Evolutionary conservation across 2,329 filamentous ascomycete genomes (phyloP), one percentile per base, ranked within the genome.

Genomic region (Ramularia endophylla): DNA sequence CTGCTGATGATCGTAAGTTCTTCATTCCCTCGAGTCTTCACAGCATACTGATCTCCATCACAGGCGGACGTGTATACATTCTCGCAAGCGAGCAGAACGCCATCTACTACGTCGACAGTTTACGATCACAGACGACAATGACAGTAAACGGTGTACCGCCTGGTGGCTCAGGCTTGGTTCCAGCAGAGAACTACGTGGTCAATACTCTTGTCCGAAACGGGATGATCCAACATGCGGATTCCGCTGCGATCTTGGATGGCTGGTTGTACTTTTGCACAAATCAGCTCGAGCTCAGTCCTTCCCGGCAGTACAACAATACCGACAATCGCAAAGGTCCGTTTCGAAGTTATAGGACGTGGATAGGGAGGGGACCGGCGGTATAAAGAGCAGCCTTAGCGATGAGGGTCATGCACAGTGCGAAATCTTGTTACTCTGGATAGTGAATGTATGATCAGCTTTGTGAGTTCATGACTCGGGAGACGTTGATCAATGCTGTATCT

Each of bases 231-330:
- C 64, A 67, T 55, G 65, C 66, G 2, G 66, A 69, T 43, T 62
- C 55, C 5, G 61, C 64, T 38, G 65, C 65, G 5, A 65, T 68
- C 15, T 40, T 63, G 46, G 60, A 65, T 48, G 65, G 64, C 1
- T 69, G 60, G 57, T 43, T 70, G 39, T 68, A 67, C 30, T 67
- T 69, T 40, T 64, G 61, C 41, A 67, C 65, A 7, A 68, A 68
- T 39, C 66, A 68, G 44, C 52, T 69, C 31, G 56, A 57, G 19
- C 38, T 68, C 42, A 54, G 59, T 22, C 62, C 65, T 3, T 41
- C 33, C 4, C 54, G 60, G 38, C 64, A 67, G 51, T 68, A 67
- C 47, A 57, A 59, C 13, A 67, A 67, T 38, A 53, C 56, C 2
- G 65, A 68, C 44, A 57, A 54, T 22, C 55, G 65, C 17, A 56